Base-by-base conservation (phyloP, 2,329 filamentous ascomycete genomes). In the Macrophomina phaseolina region DNA sequence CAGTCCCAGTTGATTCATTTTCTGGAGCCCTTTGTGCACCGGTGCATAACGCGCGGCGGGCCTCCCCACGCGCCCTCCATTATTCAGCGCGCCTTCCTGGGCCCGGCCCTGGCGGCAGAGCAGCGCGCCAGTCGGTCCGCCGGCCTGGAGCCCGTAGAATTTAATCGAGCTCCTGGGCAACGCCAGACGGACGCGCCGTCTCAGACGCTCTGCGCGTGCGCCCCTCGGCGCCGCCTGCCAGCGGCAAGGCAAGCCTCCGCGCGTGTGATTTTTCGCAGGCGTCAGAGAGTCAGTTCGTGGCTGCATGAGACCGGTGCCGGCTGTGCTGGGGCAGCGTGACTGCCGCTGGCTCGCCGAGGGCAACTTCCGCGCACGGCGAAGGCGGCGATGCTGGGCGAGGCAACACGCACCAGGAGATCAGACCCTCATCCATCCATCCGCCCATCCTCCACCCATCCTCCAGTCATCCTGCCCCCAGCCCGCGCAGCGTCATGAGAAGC, bases 301-400 rank as follows among this genome's bases (percentile, higher is more conserved):
- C 58, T 49, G 58, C 58, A 49, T 62, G 42, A 38, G 42, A 48
- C 45, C 42, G 58, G 42, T 49, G 45, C 45, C 40, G 58, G 30
- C 58, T 48, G 42, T 36, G 58, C 56, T 48, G 56, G 56, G 46
- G 46, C 34, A 56, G 53, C 53, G 53, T 56, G 53, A 56, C 53
- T 55, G 52, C 52, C 18, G 28, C 18, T 30, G 18, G 18, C 14
- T 28, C 9, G 28, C 51, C n/a, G 18, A 42, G 38, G 38, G 23
- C 38, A 32, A 32, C 49, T 52, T 52, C 49, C 49, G 49, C 32
- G 32, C 38, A 40, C 14, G 38, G 38, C 7, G 38, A 40, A 3
- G 38, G 12, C 8, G 51, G 51, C 51, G 51, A 55, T 55, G 51
- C 51, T 32, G 51, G 38, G 32, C 30, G 28, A 28, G 23, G 32